Conservation (phyloP, 306 rosid genomes). For the Quercus suber region DNA sequence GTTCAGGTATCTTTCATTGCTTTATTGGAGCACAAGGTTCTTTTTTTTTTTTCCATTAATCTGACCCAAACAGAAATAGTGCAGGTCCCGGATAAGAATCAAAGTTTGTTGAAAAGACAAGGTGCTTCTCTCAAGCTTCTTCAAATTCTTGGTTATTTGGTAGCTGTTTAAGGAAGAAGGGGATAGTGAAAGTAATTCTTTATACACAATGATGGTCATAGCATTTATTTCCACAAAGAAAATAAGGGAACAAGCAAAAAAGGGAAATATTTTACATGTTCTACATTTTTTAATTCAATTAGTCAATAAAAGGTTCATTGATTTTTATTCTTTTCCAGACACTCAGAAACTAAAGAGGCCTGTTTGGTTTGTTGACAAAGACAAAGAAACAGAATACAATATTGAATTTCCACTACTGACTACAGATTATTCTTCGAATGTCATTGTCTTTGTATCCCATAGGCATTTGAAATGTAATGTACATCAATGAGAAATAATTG, state of each 20-base stretch:
- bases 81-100: slow-evolving; percentile 29
- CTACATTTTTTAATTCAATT: slow-evolving; percentile 1
- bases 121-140: slow-evolving; percentile 12
- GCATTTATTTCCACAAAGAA: slow-evolving; percentile 22
- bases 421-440: background rate
- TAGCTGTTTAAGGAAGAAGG: background rate
- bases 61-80: slow-evolving; percentile 22
- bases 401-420: background rate
- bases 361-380: background rate
- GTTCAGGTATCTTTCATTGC: background rate
- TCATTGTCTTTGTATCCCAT: background rate
- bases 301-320: slow-evolving; percentile 9
- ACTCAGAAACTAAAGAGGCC: background rate
- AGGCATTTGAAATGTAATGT: background rate
- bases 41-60: background rate
- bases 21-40: background rate
- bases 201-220: slow-evolving; percentile 12
- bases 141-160: slow-evolving; percentile 5
- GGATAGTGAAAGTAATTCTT: slow-evolving; percentile 4
- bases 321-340: background rate
- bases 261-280: slow-evolving; percentile 7
- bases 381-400: background rate
- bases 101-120: background rate
- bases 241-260: background rate
- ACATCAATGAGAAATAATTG: background rate